Evolutionary conservation across 768 basidiomycete species (phyloP), one percentile per base, ranked within the genome.

Genomic region (Leucocoprinus sp.): DNA sequence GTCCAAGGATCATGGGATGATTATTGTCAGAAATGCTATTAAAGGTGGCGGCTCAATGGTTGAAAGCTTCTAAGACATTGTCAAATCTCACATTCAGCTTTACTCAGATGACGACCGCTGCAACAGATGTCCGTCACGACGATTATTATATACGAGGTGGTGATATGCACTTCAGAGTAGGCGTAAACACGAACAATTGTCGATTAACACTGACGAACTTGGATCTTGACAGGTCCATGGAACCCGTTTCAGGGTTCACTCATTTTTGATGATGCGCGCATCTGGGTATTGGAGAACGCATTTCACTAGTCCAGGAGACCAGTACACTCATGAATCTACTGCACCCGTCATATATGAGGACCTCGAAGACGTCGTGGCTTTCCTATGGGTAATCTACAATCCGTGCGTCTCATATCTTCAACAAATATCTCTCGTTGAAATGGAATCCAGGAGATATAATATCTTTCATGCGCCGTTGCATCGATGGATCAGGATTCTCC

Each of bases 201-300:
- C 33, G 9, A 11, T 27, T 27, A 11, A 27, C 26, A 5, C 26
- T 27, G 26, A 27, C 26, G 5, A 11, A 27, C 2, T 9, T 7
- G 22, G 9, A 41, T 38, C 17, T 12, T 29, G 5, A 26, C 34
- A 84, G 82, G 75, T 76, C 8, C 76, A 79, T 35, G 68, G 77
- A 43, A 59, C 64, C 3, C 62, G 74, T 0, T 84, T 80, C 50
- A 63, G 72, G 0, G 67, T 84, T 0, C 81, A 83, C 46, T 67
- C 72, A 0, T 77, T 72, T 29, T 82, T 83, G 36, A 79, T 85
- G 27, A 65, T 67, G 12, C 63, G 82, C 0, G 80, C 84, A 40
- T 83, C 81, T 0, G 39, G 56, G 0, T 67, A 61, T 23, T 81
- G 82, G 56, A 58, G 57, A 7, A 56, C 58, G 0, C 60, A 64